Percentiles rank a stretch among this genome's conserved stretches.
These are phyloP conservation scores for Alternaria sp. DNA, from an alignment of 2,329 filamentous ascomycete genomes.

Conservation along the genomic window DNA sequence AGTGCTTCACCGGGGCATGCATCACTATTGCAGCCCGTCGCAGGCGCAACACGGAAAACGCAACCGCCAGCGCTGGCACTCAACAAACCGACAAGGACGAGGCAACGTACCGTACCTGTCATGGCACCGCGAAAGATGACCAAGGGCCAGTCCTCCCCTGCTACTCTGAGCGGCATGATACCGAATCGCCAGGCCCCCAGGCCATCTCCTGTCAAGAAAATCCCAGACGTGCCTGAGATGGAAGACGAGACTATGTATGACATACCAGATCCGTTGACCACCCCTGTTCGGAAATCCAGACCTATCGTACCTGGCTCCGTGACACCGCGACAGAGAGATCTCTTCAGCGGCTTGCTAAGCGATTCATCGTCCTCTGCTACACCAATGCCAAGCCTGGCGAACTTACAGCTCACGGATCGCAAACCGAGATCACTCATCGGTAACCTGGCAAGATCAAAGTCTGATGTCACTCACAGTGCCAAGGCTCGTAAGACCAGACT, in stretches of 20 bases:
- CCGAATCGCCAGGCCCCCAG: constrained; percentile 23
- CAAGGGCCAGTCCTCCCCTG: constrained; percentile 44
- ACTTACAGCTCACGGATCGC: constrained; percentile 37
- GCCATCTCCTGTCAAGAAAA: constrained; percentile 19
- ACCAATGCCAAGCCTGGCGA: constrained; percentile 41
- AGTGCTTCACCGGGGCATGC: constrained; percentile 21
- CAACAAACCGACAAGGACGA: constrained; percentile 38
- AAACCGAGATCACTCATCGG: constrained; percentile 27
- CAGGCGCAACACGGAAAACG: not conserved
- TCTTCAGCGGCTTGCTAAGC: constrained; percentile 44
- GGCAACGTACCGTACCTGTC: constrained; percentile 28
- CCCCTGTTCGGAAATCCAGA: constrained; percentile 22
- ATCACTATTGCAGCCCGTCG: not conserved
- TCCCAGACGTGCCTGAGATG: constrained; percentile 15
- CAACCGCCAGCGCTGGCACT: constrained; percentile 8
- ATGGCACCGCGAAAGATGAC: constrained; percentile 17
- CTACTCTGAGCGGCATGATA: constrained; percentile 41
- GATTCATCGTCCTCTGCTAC: constrained; percentile 33
- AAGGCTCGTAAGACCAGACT: constrained; percentile 36
- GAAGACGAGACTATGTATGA: constrained; percentile 48
- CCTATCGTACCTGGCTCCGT: constrained; percentile 33
- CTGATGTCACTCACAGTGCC: constrained; percentile 37
- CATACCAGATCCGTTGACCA: constrained; percentile 32
- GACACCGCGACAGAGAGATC: constrained; percentile 44
- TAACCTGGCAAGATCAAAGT: constrained; percentile 38